phyloP scores from a whole-genome alignment of 352 stramenopile species.

The Pythium monospermum region DNA sequence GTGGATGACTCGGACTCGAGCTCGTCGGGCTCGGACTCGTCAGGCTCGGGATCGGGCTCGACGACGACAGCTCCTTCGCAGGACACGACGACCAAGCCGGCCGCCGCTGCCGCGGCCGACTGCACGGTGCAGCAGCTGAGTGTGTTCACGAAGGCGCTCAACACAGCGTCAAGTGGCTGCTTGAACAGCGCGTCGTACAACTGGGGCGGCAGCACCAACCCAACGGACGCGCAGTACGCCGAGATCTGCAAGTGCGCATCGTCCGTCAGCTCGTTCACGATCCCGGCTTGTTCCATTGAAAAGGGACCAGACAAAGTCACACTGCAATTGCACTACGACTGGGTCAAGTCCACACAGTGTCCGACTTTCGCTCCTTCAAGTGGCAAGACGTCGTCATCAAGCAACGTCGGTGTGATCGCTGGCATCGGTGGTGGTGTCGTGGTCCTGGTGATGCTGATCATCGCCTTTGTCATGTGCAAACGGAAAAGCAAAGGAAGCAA shows the following conservation, averaged over 20 bases:
- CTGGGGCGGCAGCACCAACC: slow-evolving; percentile 1
- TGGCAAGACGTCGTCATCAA: not conserved
- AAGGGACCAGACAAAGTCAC: slow-evolving; percentile 3
- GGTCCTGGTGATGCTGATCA: not conserved
- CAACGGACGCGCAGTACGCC: not conserved
- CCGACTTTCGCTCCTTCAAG: not conserved
- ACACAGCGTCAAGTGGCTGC: slow-evolving; percentile 8
- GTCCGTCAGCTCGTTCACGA: not conserved
- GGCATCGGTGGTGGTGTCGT: slow-evolving; percentile 1
- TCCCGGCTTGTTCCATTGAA: slow-evolving; percentile 6
- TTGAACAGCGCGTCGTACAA: slow-evolving; percentile 3
- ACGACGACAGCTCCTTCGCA: not conserved
- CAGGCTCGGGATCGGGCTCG: not conserved
- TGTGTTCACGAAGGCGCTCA: slow-evolving; percentile 6
- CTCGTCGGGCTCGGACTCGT: not conserved
- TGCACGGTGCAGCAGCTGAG: slow-evolving; percentile 4
- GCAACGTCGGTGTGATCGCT: not conserved
- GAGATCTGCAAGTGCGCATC: slow-evolving; percentile 12
- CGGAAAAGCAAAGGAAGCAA: not conserved
- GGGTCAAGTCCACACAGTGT: slow-evolving; percentile 6
- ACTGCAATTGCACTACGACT: slow-evolving; percentile 9
- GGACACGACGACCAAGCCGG: not conserved
- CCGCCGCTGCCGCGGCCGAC: not conserved
- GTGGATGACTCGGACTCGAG: not conserved
- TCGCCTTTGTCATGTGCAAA: not conserved